These are phyloP conservation scores for Neurospora sp. DNA, from an alignment of 495 filamentous ascomycete species.

Conservation along the genomic window DNA sequence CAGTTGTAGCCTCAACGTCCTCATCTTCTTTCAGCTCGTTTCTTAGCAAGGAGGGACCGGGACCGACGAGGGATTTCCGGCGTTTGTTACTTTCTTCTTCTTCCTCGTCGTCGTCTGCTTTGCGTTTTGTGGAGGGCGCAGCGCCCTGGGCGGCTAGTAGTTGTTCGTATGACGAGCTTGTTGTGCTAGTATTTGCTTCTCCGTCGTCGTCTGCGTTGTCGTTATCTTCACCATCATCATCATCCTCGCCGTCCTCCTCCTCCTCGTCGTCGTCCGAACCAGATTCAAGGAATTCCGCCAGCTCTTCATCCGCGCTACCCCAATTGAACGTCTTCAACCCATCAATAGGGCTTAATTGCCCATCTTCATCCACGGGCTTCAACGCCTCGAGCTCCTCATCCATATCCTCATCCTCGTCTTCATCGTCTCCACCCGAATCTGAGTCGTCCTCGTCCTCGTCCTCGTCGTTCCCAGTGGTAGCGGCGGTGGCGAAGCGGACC, in stretches of 20 bases:
- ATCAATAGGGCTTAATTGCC: slow-evolving; percentile 43
- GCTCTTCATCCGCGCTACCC: slow-evolving; percentile 57
- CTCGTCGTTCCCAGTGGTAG: slow-evolving; percentile 21
- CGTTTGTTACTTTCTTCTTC: slow-evolving; percentile 3
- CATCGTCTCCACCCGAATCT: slow-evolving; percentile 34
- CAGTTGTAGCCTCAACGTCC: not conserved
- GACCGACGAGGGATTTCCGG: slow-evolving; percentile 35
- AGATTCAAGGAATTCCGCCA: slow-evolving; percentile 62
- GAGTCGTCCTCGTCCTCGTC: slow-evolving; percentile 32
- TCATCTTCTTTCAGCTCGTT: slow-evolving; percentile 8
- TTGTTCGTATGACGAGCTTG: not conserved
- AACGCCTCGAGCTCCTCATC: slow-evolving; percentile 13
- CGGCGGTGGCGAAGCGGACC: not conserved
- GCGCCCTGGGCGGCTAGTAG: not conserved
- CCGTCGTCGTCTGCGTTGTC: slow-evolving; percentile 21
- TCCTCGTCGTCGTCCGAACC: slow-evolving; percentile 50
- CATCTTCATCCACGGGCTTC: slow-evolving; percentile 39
- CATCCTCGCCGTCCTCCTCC: slow-evolving; percentile 7
- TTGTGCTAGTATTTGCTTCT: slow-evolving; percentile 7
- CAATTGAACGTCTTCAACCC: slow-evolving; percentile 47
- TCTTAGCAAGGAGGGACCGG: slow-evolving; percentile 36
- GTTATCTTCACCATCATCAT: slow-evolving; percentile 23
- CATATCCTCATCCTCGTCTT: slow-evolving; percentile 32
- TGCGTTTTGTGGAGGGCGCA: slow-evolving; percentile 5
- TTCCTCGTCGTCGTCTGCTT: slow-evolving; percentile 25